These are phyloP conservation scores for Boletus rubroflammeus DNA, from an alignment of 768 basidiomycete genomes.

Conservation along the genomic window DNA sequence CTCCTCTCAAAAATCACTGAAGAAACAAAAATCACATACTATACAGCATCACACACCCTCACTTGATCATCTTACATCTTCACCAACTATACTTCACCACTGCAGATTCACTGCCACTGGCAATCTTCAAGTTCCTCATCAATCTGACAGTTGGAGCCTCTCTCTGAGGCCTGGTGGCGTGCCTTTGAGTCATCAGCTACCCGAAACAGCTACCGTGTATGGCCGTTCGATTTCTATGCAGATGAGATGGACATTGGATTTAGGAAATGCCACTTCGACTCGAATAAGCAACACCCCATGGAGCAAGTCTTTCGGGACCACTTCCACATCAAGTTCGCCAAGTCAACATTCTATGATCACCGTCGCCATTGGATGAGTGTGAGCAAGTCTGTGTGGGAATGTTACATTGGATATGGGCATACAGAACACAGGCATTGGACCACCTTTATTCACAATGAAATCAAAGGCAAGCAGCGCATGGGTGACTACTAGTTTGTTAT, in stretches of 20 bases:
- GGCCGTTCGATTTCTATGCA: neutral
- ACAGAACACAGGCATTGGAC: neutral
- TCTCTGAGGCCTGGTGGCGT: no score
- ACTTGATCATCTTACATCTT: no score
- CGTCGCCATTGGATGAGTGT: neutral
- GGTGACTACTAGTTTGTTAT: no score
- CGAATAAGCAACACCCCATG: neutral
- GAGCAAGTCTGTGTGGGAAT: accelerated
- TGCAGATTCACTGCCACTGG: no score
- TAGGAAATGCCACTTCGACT: neutral
- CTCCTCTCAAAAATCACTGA: no score
- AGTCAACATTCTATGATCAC: conserved; percentile 2
- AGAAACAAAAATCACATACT: no score
- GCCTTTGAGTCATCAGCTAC: no score
- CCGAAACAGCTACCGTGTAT: no score
- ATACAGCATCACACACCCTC: no score
- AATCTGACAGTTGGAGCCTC: no score
- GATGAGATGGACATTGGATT: neutral
- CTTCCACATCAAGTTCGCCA: neutral
- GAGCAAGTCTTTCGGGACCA: neutral
- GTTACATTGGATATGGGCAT: neutral
- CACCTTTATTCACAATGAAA: neutral
- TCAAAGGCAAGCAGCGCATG: neutral
- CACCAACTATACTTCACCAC: no score
- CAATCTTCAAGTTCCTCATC: no score